These are phyloP conservation scores for Tolypocladium cylindrosporum DNA, from an alignment of 2,329 filamentous ascomycete genomes.

Conservation along the genomic window DNA sequence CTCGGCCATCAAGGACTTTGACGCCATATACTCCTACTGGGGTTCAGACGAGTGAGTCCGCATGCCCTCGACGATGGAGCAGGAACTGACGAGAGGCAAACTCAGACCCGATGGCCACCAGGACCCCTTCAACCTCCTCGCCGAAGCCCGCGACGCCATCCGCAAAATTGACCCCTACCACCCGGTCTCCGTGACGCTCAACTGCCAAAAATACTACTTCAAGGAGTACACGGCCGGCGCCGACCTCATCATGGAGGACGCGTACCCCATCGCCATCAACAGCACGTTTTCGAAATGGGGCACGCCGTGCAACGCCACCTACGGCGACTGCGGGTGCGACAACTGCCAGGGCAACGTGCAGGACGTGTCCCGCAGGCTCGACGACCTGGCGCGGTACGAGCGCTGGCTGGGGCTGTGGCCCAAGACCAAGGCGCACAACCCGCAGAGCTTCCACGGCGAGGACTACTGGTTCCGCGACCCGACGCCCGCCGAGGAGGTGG, in stretches of 20 bases:
- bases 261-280: constrained; percentile 50
- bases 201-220: constrained; percentile 54
- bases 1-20: constrained; percentile 26
- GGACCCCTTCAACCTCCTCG: constrained; percentile 39
- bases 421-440: constrained; percentile 32
- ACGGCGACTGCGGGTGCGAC: constrained; percentile 55
- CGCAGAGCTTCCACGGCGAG: constrained; percentile 37
- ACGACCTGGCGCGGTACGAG: constrained; percentile 27
- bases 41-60: constrained; percentile 30
- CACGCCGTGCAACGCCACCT: constrained; percentile 46
- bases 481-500: constrained; percentile 29
- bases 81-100: neutral
- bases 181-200: constrained; percentile 47
- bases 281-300: constrained; percentile 42
- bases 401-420: constrained; percentile 30
- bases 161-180: constrained; percentile 48
- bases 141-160: constrained; percentile 31
- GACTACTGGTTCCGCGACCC: constrained; percentile 38
- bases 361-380: constrained; percentile 36
- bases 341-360: constrained; percentile 42
- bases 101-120: constrained; percentile 42
- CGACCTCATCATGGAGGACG: constrained; percentile 50
- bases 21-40: constrained; percentile 34
- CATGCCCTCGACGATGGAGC: neutral
- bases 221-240: constrained; percentile 40